These are phyloP conservation scores for Xerocomellus dryophilus DNA, from an alignment of 768 basidiomycete genomes.

Conservation along the genomic window DNA sequence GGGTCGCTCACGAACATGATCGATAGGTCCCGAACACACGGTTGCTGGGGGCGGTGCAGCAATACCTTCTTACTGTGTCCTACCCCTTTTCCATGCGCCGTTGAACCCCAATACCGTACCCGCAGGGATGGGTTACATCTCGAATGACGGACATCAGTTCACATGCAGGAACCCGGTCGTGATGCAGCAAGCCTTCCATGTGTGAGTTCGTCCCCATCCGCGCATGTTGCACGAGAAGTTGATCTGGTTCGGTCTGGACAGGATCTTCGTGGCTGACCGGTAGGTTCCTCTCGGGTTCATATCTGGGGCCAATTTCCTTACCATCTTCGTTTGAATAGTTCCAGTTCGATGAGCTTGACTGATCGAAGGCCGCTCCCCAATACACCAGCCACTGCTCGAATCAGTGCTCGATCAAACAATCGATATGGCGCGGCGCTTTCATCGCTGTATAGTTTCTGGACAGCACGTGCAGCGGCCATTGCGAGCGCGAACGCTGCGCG, in stretches of 20 bases:
- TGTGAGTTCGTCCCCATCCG: slow-evolving; percentile 37
- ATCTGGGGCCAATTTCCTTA: not conserved
- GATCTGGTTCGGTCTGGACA: slow-evolving; percentile 15
- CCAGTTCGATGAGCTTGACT: slow-evolving; percentile 44
- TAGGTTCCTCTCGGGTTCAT: slow-evolving; percentile 9
- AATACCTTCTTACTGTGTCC: slow-evolving; percentile 51
- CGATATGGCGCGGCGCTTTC: slow-evolving; percentile 59
- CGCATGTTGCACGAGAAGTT: not conserved
- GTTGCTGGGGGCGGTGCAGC: slow-evolving; percentile 36
- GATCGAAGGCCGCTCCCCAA: slow-evolving; percentile 46
- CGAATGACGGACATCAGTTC: slow-evolving; percentile 56
- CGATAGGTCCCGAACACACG: slow-evolving; percentile 49
- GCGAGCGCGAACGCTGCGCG: slow-evolving; percentile 29
- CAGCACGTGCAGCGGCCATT: slow-evolving; percentile 43
- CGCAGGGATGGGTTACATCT: slow-evolving; percentile 45
- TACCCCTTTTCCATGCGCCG: slow-evolving; percentile 52
- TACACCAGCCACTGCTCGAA: slow-evolving; percentile 41
- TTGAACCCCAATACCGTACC: slow-evolving; percentile 27
- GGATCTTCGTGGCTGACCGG: slow-evolving; percentile 57
- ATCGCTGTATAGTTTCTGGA: slow-evolving; percentile 55
- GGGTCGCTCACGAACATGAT: not conserved
- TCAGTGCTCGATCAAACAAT: slow-evolving; percentile 40
- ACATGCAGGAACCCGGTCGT: slow-evolving; percentile 51
- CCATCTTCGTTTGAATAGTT: slow-evolving; percentile 32
- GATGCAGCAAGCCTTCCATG: slow-evolving; percentile 55